Evolutionary conservation across 495 filamentous ascomycete genomes (phyloP).

Genomic region (Penicillium coffeae): DNA sequence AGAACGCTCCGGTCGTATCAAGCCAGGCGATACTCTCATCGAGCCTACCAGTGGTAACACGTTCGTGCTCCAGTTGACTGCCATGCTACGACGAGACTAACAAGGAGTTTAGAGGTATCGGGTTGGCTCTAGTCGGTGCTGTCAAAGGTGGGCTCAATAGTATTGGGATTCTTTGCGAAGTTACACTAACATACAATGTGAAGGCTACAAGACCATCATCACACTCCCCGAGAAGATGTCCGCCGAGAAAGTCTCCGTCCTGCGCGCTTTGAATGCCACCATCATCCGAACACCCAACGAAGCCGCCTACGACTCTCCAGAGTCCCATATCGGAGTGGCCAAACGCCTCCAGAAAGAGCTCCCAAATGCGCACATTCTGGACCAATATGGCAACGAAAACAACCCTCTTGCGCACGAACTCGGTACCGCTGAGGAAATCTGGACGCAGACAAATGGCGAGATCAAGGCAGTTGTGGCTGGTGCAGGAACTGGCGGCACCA

Average conservation of each 20-base stretch:
- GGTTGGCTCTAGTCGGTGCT: conserved; percentile 86
- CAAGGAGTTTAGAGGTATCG: conserved; percentile 67
- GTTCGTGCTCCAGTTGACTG: conserved; percentile 36
- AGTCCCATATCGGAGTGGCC: conserved; percentile 96
- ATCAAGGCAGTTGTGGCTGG: conserved; percentile 86
- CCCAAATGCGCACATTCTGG: conserved; percentile 92
- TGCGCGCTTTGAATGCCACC: conserved; percentile 88
- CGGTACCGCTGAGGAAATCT: conserved; percentile 95
- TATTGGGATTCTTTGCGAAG: not conserved
- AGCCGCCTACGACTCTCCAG: conserved; percentile 88
- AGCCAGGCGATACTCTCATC: conserved; percentile 94
- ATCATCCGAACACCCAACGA: conserved; percentile 97
- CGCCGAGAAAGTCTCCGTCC: conserved; percentile 90
- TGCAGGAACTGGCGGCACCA: conserved; percentile 92
- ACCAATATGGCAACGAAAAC: conserved; percentile 90
- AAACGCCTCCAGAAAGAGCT: conserved; percentile 87
- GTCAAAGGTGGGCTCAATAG: conserved; percentile 63
- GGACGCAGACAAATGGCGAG: conserved; percentile 81
- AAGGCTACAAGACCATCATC: conserved; percentile 92
- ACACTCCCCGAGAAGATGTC: conserved; percentile 99
- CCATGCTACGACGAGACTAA: conserved; percentile 5
- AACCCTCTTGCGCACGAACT: conserved; percentile 93
- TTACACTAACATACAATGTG: too few relatives aligned
- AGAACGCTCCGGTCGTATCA: conserved; percentile 85
- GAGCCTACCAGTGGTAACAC: conserved; percentile 98